These are phyloP conservation scores for Phytopythium sindhum DNA, from an alignment of 352 stramenopile species.

Conservation along the genomic window DNA sequence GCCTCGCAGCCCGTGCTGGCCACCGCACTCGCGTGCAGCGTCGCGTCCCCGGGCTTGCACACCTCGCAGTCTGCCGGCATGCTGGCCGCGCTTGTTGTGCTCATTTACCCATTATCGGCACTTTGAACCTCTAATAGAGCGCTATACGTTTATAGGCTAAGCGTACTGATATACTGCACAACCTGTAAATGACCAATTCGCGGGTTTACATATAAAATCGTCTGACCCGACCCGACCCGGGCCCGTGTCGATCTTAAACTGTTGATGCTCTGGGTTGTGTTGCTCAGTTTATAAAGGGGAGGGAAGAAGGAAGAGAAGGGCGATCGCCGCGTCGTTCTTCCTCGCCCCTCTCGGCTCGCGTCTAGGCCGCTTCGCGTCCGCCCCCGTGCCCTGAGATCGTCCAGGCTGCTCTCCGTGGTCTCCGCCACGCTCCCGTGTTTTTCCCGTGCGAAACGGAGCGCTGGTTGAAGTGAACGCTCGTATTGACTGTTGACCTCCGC, in stretches of 20 bases:
- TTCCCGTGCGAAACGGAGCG: background rate
- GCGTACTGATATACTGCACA: no score
- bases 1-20: slow-evolving; percentile 63
- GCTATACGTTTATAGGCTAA: no score
- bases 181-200: no score
- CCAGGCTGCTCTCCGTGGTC: background rate
- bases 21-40: slow-evolving; percentile 62
- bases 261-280: background rate
- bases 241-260: background rate
- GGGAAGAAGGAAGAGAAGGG: no score
- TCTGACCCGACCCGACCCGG: no score
- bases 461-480: background rate
- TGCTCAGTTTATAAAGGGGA: no score
- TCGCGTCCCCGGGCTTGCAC: slow-evolving; percentile 65
- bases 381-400: background rate
- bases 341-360: background rate
- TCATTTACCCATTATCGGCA: background rate
- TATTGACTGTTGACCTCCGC: background rate
- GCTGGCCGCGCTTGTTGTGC: background rate
- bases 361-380: background rate
- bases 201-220: no score
- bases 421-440: background rate
- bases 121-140: no score
- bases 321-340: background rate
- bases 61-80: slow-evolving; percentile 66